A percentile compares a stretch with the other conserved stretches of the same genome.
Evolutionary conservation across 208 protist species (phyloP).

Genomic region (Crithidia acanthocephali): DNA sequence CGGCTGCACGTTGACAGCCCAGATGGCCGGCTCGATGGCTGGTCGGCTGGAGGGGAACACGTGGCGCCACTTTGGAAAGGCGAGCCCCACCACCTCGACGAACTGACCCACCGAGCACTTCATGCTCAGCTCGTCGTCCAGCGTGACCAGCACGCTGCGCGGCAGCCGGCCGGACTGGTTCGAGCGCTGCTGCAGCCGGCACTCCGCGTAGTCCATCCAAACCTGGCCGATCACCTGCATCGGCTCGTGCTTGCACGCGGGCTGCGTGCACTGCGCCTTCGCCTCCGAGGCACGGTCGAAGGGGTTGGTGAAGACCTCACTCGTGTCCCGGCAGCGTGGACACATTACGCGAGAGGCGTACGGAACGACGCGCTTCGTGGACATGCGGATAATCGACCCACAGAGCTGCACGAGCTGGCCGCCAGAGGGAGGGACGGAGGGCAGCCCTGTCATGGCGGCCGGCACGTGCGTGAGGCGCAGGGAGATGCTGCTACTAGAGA

Average conservation of each 20-base stretch:
- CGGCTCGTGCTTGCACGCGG: constrained; percentile 69
- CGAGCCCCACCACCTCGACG: constrained; percentile 84
- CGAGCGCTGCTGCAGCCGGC: constrained; percentile 86
- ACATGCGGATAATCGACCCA: constrained; percentile 87
- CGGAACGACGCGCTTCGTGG: constrained; percentile 78
- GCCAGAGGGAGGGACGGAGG: constrained; percentile 58
- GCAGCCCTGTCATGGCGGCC: constrained; percentile 44
- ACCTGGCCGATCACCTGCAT: constrained; percentile 74
- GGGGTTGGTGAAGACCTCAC: constrained; percentile 57
- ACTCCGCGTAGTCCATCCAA: constrained; percentile 93
- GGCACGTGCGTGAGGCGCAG: constrained; percentile 78
- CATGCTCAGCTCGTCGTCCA: constrained; percentile 85
- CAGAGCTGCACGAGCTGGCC: constrained; percentile 79
- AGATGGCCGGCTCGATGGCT: constrained; percentile 79
- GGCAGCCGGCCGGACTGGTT: constrained; percentile 75
- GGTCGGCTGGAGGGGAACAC: constrained; percentile 65
- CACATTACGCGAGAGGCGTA: constrained; percentile 74
- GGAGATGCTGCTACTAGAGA: constrained; percentile 58
- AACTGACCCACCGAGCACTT: constrained; percentile 87
- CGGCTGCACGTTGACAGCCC: constrained; percentile 75
- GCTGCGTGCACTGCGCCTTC: constrained; percentile 49
- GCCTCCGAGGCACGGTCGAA: constrained; percentile 65
- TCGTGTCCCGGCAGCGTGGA: constrained; percentile 54
- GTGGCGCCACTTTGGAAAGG: constrained; percentile 74
- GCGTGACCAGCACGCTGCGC: constrained; percentile 75